Percentiles rank a stretch among this genome's conserved stretches.
Evolutionary conservation across 2,329 filamentous ascomycete species (phyloP).

Genomic region (Phymatotrichopsis omnivora): DNA sequence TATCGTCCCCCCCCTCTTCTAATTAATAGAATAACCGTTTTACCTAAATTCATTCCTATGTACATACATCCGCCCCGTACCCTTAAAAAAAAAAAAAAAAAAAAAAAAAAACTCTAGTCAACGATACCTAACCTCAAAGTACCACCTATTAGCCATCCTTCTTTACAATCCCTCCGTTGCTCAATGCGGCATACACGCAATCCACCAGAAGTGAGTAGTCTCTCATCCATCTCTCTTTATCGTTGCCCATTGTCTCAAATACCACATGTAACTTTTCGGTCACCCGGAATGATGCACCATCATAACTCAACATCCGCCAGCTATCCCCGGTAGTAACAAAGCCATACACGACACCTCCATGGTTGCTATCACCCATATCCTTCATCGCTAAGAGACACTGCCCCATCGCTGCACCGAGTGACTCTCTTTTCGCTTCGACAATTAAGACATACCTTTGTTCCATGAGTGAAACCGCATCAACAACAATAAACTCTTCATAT

Average conservation of each 20-base stretch:
- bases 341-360: background rate
- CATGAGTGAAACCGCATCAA: too few relatives aligned
- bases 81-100: too few relatives aligned
- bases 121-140: too few relatives aligned
- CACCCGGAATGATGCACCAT: background rate
- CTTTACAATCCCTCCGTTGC: slow-evolving; percentile 6
- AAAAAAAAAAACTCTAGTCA: too few relatives aligned
- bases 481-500: background rate
- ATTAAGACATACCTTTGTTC: background rate
- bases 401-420: background rate
- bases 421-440: background rate
- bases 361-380: too few relatives aligned
- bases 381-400: slow-evolving; percentile 4
- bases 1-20: too few relatives aligned
- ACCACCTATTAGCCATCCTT: too few relatives aligned
- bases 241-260: background rate
- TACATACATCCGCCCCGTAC: too few relatives aligned
- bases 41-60: too few relatives aligned
- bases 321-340: too few relatives aligned
- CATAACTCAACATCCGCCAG: background rate
- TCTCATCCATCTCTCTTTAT: too few relatives aligned
- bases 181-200: slow-evolving; percentile 6
- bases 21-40: too few relatives aligned
- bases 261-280: background rate
- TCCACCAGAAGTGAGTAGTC: slow-evolving; percentile 10